Conservation (phyloP, 1,284 basidiomycete species). For the Cystobasidium sp. region DNA sequence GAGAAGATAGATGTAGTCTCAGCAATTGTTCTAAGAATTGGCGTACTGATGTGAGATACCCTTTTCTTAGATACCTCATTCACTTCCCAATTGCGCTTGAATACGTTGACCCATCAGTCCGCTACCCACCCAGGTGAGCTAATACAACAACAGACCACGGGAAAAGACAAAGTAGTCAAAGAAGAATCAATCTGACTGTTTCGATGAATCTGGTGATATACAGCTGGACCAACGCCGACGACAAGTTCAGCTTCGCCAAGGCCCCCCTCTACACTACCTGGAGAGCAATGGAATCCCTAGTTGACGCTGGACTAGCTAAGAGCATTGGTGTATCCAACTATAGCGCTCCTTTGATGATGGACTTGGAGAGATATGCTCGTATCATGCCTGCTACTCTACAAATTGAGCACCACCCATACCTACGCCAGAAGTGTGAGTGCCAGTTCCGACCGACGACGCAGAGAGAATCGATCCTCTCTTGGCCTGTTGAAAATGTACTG, state of each 20-base stretch:
- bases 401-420: constrained; percentile 45
- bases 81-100: constrained; percentile 78
- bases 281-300: constrained; percentile 72
- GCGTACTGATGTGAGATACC: too few species aligned
- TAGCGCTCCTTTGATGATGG: constrained; percentile 46
- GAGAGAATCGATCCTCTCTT: not conserved
- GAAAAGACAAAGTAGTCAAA: not conserved
- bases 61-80: constrained; percentile 58
- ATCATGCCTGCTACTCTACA: constrained; percentile 73
- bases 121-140: constrained; percentile 79
- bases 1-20: too few species aligned
- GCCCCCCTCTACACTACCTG: constrained; percentile 76
- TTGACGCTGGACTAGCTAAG: constrained; percentile 69
- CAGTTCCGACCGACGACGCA: not conserved
- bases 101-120: constrained; percentile 73
- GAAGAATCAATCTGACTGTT: not conserved
- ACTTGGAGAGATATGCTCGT: constrained; percentile 67
- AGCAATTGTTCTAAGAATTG: too few species aligned
- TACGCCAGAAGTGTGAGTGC: constrained; percentile 37
- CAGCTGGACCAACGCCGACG: constrained; percentile 20
- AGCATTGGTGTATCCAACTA: constrained; percentile 69
- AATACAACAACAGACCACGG: constrained; percentile 52
- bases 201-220: not conserved
- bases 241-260: constrained; percentile 59
- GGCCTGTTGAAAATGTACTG: too few species aligned